Evolutionary conservation across 768 basidiomycete species (phyloP).

Genomic region (Exsudoporus frostii): DNA sequence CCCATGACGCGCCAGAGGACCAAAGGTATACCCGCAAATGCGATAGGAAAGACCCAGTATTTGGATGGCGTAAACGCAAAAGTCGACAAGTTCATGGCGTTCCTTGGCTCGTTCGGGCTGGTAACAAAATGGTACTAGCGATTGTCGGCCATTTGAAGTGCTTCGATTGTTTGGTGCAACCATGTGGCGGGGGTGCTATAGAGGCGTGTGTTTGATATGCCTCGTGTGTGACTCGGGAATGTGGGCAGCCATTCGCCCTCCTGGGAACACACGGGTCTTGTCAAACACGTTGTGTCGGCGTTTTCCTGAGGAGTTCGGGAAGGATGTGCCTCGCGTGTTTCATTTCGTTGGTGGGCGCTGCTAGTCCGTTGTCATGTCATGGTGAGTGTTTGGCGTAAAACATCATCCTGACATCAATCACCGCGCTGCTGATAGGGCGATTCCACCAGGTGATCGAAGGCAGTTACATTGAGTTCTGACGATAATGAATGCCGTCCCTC

Average conservation of each 20-base stretch:
- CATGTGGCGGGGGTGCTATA: conserved; percentile 28
- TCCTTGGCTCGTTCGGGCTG: conserved; percentile 19
- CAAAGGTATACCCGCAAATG: conserved; percentile 27
- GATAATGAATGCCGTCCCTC: conserved; percentile 10
- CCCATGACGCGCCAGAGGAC: conserved; percentile 18
- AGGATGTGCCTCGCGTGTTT: conserved; percentile 18
- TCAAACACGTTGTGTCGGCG: conserved; percentile 23
- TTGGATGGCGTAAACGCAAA: conserved; percentile 26
- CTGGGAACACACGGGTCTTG: conserved; percentile 9
- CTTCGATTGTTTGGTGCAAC: conserved; percentile 21
- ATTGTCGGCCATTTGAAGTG: conserved; percentile 26
- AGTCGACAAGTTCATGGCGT: conserved; percentile 30
- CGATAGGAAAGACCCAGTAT: conserved; percentile 27
- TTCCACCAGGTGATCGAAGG: neutral
- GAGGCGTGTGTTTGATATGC: conserved; percentile 19
- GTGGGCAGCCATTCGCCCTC: neutral
- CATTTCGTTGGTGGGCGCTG: conserved; percentile 13
- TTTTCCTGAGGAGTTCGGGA: neutral
- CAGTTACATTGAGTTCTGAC: neutral
- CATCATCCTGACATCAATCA: conserved; percentile 7
- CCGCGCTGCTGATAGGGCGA: conserved; percentile 14
- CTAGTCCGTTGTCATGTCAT: conserved; percentile 1
- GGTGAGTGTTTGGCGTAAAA: conserved; percentile 8
- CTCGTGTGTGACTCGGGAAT: conserved; percentile 17
- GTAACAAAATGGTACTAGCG: conserved; percentile 9